These are phyloP conservation scores for Hygrophila difformis DNA, from an alignment of 257 asterid species.

Conservation along the genomic window DNA sequence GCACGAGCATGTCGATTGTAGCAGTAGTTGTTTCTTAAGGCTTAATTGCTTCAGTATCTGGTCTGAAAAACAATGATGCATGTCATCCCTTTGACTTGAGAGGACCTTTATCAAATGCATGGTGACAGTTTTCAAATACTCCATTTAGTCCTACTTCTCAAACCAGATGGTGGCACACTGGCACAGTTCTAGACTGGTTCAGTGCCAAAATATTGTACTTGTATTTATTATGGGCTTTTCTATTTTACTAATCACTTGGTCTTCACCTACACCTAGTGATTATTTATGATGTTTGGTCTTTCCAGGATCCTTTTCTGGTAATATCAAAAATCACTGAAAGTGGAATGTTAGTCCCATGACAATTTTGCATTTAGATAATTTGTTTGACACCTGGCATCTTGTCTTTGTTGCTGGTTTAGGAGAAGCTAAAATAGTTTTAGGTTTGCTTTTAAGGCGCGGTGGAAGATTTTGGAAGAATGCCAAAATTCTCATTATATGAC, in stretches of 20 bases:
- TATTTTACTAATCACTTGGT: conserved; percentile 1
- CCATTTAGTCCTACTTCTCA: background rate
- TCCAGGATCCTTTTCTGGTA: conserved; percentile 91
- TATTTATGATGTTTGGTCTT: conserved; percentile 21
- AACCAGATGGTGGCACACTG: conserved; percentile 11
- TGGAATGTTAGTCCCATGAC: conserved; percentile 62
- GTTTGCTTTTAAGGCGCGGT: too few relatives aligned
- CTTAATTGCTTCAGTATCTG: conserved; percentile 4
- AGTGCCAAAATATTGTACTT: conserved; percentile 7
- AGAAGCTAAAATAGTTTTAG: too few relatives aligned
- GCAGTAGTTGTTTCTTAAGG: too few relatives aligned
- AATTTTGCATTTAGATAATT: too few relatives aligned
- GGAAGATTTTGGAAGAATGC: too few relatives aligned
- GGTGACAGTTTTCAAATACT: too few relatives aligned
- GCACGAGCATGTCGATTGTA: too few relatives aligned
- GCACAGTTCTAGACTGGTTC: conserved; percentile 8
- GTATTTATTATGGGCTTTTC: conserved; percentile 7
- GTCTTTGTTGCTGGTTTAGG: too few relatives aligned
- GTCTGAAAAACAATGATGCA: conserved; percentile 2
- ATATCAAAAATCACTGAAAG: conserved; percentile 69
- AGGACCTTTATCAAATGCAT: too few relatives aligned
- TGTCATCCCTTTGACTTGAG: conserved; percentile 14
- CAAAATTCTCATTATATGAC: too few relatives aligned
- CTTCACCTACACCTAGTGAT: conserved; percentile 14
- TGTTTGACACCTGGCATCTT: too few relatives aligned